Evolutionary conservation across 768 basidiomycete species (phyloP), one percentile per base, ranked within the genome.

Genomic region (Termitomyces sp.): DNA sequence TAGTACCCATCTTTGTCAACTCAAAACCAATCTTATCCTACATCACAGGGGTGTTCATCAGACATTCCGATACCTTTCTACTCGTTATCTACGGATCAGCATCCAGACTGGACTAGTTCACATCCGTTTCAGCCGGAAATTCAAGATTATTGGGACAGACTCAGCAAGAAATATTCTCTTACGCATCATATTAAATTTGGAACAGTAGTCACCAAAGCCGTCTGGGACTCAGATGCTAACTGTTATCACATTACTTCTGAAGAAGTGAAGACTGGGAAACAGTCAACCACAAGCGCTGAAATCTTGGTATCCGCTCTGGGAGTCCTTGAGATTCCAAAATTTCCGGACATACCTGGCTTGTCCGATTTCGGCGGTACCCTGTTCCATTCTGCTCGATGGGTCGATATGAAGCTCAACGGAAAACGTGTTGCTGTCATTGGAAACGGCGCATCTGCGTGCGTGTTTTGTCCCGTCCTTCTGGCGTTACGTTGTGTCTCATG

Each of bases 341-440:
- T 60, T 54, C 68, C 76, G 6, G 59, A 62, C 45, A 64, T 75
- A 63, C 53, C 70, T 60, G 59, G 72, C 54, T 5, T 76, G 1
- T 67, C 68, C 9, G 56, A 54, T 3, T 84, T 84, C 66, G 68
- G 75, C 49, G 83, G 84, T 1, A 47, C 62, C 5, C 64, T 72
- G 41, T 85, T 82, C 56, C 84, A 85, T 64, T 79, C 81, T 5
- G 77, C 79, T 8, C 59, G 69, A 15, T 86, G 83, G 81, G 62
- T 74, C 1, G 66, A 67, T 8, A 67, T 74, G 5, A 67, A 74
- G 11, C 65, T 84, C 22, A 62, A 62, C 8, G 71, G 71, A 7
- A 82, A 82, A 63, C 68, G 70, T 10, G 74, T 87, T 6, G 83
- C 77, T 1, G 77, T 86, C 5, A 74, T 85, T 56, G 85, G 83